Conservation (phyloP, 192 early-diverging fungal species). For the Coemansia sp. region DNA sequence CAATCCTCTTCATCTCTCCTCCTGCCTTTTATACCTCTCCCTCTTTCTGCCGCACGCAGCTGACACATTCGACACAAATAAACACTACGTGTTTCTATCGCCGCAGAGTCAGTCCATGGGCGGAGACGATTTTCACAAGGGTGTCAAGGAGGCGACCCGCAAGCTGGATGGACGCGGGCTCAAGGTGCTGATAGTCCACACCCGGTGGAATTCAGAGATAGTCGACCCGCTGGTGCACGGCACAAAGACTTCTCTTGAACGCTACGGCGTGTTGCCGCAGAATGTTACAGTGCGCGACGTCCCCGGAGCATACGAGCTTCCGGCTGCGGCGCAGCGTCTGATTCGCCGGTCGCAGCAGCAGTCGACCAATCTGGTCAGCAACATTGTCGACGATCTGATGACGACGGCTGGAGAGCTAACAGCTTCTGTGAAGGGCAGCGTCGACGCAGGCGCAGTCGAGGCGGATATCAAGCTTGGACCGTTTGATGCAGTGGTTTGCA, state of each 20-base stretch:
- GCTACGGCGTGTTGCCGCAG: slow-evolving; percentile 63
- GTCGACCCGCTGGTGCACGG: slow-evolving; percentile 83
- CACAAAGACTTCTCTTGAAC: slow-evolving; percentile 63
- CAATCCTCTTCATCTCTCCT: neutral
- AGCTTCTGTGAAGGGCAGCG: slow-evolving; percentile 1
- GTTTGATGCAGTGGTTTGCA: slow-evolving; percentile 89
- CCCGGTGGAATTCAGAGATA: slow-evolving; percentile 90
- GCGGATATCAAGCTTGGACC: slow-evolving; percentile 39
- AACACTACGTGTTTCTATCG: neutral
- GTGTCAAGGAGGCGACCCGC: slow-evolving; percentile 58
- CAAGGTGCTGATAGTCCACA: slow-evolving; percentile 81
- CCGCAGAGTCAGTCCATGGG: slow-evolving; percentile 16
- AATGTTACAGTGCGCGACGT: slow-evolving; percentile 82
- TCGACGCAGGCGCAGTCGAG: neutral
- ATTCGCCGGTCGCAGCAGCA: slow-evolving; percentile 66
- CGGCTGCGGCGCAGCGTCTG: slow-evolving; percentile 79
- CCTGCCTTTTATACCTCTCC: neutral
- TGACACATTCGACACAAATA: neutral
- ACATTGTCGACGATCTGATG: slow-evolving; percentile 58
- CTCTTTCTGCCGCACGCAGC: neutral
- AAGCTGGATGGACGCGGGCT: slow-evolving; percentile 65
- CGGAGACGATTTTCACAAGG: slow-evolving; percentile 69
- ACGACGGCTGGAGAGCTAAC: slow-evolving; percentile 14
- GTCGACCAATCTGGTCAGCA: slow-evolving; percentile 56
- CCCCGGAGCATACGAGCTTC: slow-evolving; percentile 93